Base-by-base conservation (phyloP, 2,329 filamentous ascomycete species). In the Hymenotorrendiella dingleyae region DNA sequence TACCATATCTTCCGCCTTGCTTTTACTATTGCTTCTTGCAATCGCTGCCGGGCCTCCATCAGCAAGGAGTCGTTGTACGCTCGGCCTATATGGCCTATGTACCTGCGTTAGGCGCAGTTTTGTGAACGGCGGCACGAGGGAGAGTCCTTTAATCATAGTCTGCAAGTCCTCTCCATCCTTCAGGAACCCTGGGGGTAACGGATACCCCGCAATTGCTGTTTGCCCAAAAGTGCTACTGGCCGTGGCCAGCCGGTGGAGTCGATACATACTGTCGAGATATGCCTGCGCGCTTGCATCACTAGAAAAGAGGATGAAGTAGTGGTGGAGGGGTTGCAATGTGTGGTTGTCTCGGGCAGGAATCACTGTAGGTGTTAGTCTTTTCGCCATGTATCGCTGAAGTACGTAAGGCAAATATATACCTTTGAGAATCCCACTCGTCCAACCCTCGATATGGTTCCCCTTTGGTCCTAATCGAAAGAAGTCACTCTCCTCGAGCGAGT, bases 281-380 rank as follows among this genome's bases (percentile, higher is more conserved):
- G 74, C 69, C 6, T 67, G 60, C 0, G 84, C 84, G 10, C 79
- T 74, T n/a, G 68, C 64, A 14, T 66, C 57, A 17, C 68, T 73
- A 47, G 74, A 68, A 67, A 90, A 91, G 42, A 86, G 69, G 42
- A 91, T 66, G 62, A 76, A 81, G 65, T 89, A 90, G 54, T 72
- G 72, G 45, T 78, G 80, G 1, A 75, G 62, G 4, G 79, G 75
- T 44, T 78, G 75, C 37, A 86, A 71, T 8, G 81, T 86, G 43
- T 69, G 60, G 4, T 74, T 70, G 56, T 86, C 71, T 48, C 82
- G 80, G 34, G 72, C 75, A 48, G 84, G 84, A 19, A 85, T 72
- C 28, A 62, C 60, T 62, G 84, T 74, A 16, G 42, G 16, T 7
- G 23, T 36, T 43, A n/a, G n/a, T n/a, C n/a, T n/a, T n/a, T n/a